Conservation (phyloP, 225 moss, liverwort and hornwort species). For the Neckera pumila region DNA sequence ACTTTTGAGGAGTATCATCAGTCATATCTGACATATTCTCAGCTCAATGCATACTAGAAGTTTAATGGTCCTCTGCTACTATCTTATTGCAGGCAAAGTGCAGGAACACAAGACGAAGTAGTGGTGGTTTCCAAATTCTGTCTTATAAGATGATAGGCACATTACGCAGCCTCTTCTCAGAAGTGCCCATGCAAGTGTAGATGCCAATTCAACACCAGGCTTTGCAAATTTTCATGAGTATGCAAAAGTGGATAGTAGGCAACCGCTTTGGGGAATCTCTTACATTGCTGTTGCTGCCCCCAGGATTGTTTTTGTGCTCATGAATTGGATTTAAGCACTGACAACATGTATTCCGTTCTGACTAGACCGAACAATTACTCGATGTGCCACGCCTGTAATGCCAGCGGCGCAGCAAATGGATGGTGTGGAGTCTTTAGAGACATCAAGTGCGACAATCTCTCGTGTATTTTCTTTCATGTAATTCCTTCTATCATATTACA, state of each 20-base stretch:
- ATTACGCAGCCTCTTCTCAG: background rate
- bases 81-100: slow-evolving; percentile 1
- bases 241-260: background rate
- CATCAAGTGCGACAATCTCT: background rate
- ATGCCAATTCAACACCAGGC: background rate
- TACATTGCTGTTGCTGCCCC: background rate
- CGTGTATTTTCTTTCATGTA: background rate
- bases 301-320: background rate
- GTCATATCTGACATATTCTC: background rate
- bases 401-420: background rate
- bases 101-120: background rate
- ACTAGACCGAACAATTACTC: background rate
- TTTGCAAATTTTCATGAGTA: background rate
- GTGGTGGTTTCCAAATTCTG: slow-evolving; percentile 1
- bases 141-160: background rate
- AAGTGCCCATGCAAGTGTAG: background rate
- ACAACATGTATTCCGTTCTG: background rate
- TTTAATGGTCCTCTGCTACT: background rate
- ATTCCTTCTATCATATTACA: background rate
- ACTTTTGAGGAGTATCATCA: background rate
- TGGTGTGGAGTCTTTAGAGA: background rate
- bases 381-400: background rate
- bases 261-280: slow-evolving; percentile 15
- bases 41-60: background rate
- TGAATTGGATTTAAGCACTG: background rate